Base-by-base conservation (phyloP, 331 rosid species). In the Malus hybrid region DNA sequence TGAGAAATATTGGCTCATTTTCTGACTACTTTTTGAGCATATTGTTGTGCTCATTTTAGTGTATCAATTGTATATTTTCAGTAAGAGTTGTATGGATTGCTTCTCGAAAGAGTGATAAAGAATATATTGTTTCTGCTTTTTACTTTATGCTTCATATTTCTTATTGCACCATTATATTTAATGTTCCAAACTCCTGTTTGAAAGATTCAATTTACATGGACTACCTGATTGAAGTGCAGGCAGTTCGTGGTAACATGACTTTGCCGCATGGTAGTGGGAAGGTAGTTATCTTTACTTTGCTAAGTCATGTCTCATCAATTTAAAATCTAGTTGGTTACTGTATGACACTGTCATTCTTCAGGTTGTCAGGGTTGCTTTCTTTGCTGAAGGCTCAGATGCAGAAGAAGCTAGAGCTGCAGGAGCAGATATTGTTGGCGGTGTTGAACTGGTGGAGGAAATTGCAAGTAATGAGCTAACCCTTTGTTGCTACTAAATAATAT, bases 401-500 rank as follows among this genome's bases (percentile, higher is more conserved):
- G 97, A 94, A 59, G 99, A 94, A 85, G 99, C 99, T 60, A 90
- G 91, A 88, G 97, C 92, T 72, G 97, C 97, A 33, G 99, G 97
- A 79, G 99, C 96, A 19, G 97, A 94, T 88, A 87, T 94, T 77
- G 99, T 94, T 73, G 99, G 99, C 24, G 99, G 97, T 34, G 78
- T 83, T 80, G 99, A 94, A 75, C 99, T 94, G 62, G 87, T 94
- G 28, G 92, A 86, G 84, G 96, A 94, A 85, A 85, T 94, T 87
- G 97, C 96, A 27, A 87, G 99, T 94, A 93, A 83, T 69, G 82
- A 80, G 75, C 79, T 64, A 48, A 29, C 66, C 59, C 89, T 82
- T 82, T 60, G 20, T 56, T 63, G 19, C 76, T 33, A n/a, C 32
- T 55, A 28, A 6, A 14, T 16, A 10, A 31, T 31, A 22, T 46